Base-by-base conservation (phyloP, 805 yeast genomes). In the Saccharomycopsis fibuligera region DNA sequence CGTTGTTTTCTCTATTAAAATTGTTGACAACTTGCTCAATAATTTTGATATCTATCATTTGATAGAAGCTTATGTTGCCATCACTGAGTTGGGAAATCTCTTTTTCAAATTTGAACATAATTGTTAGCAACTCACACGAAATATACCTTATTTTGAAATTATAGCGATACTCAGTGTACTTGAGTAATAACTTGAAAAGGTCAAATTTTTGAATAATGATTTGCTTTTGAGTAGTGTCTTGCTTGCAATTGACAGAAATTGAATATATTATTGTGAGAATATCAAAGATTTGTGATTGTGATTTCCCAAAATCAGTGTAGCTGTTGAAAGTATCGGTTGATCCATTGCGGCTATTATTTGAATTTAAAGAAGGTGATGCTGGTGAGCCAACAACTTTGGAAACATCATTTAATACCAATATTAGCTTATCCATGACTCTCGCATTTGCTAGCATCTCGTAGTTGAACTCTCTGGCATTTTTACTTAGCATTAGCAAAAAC, bases 81-180 rank as follows among this genome's bases (percentile, higher is more conserved):
- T 38, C 33, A 21, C 19, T 16, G 27, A 17, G 19, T 10, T 42
- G 40, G 23, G 24, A 5, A 9, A 49, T 19, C 21, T 46, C 54
- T 36, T 49, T 52, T 62, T 86, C 95, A 53, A 86, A 77, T 57
- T 83, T 83, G 68, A 86, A 85, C 10, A 86, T 69, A 64, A 85
- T 76, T 0, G 73, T 69, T 2, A 62, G 59, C 9, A 63, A 47
- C 1, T 65, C 67, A 23, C 53, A 49, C 22, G 53, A 37, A 30
- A 52, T 49, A 22, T 49, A 49, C 23, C 53, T 24, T 8, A 42
- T 40, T 40, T 52, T 52, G 48, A 52, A 45, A 27, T 45, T 45
- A 30, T 49, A 49, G 29, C 41, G 42, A 10, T 30, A 35, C 16
- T 38, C 44, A n/a, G 49, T 22, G 29, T 30, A 51, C 17, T 51